Conservation (phyloP, 2,329 filamentous ascomycete species). For the Geoglossum cookeanum region DNA sequence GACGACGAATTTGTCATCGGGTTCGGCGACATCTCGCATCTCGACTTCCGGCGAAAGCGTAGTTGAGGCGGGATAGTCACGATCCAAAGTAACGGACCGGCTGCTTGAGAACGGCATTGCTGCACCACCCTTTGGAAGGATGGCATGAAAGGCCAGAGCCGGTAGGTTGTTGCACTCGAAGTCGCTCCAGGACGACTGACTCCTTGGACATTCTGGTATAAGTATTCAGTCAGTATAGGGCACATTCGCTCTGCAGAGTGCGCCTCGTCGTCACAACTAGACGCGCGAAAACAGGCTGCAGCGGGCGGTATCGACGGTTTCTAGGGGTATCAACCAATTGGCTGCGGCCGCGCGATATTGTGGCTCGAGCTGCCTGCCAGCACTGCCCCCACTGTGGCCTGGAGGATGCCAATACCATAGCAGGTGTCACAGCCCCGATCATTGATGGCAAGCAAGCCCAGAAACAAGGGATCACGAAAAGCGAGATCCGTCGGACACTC, state of each 20-base stretch:
- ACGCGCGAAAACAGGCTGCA: background rate
- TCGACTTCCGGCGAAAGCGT: background rate
- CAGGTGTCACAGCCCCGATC: background rate
- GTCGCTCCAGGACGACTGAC: background rate
- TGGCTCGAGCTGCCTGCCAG: background rate
- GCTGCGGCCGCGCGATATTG: background rate
- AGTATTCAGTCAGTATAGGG: background rate
- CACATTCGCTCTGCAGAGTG: background rate
- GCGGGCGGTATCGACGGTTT: background rate
- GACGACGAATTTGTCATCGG: background rate
- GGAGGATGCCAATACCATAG: background rate
- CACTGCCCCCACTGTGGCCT: background rate
- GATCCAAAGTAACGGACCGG: no score
- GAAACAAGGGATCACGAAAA: background rate
- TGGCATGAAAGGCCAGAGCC: no score
- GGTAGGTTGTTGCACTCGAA: no score
- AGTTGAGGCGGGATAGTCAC: no score
- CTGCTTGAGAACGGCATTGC: no score
- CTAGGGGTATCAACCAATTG: background rate
- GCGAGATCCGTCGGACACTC: background rate
- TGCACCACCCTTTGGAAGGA: no score
- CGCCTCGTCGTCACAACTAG: background rate
- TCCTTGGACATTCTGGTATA: background rate
- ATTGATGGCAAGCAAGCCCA: background rate
- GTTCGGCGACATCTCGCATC: background rate